phyloP scores from a whole-genome alignment of 2,329 filamentous ascomycete genomes.

The Penicillium glabrum region DNA sequence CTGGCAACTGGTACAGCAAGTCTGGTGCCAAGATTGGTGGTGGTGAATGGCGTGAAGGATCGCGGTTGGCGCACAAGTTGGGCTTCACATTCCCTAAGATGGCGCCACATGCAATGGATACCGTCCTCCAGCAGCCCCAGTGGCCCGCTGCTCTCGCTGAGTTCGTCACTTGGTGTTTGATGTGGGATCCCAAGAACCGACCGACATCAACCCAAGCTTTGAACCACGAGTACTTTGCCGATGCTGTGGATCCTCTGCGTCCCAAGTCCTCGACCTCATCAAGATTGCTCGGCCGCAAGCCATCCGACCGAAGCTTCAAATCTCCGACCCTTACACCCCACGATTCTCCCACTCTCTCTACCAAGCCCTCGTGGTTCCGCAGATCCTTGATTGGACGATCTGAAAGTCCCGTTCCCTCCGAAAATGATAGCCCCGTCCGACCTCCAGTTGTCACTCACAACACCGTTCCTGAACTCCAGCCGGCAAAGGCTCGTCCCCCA shows the following conservation, averaged over 20 bases:
- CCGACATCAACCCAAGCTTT: conserved; percentile 94
- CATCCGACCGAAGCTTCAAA: conserved; percentile 74
- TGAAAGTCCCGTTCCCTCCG: conserved; percentile 62
- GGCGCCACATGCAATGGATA: conserved; percentile 96
- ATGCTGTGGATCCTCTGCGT: conserved; percentile 86
- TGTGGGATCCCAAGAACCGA: conserved; percentile 94
- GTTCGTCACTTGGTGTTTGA: conserved; percentile 97
- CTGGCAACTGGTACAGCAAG: conserved; percentile 97
- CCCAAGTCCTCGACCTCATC: conserved; percentile 83
- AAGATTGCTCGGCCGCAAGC: conserved; percentile 81
- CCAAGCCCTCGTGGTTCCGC: conserved; percentile 95
- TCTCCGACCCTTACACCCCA: conserved; percentile 61
- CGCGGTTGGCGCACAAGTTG: conserved; percentile 87
- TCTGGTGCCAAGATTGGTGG: conserved; percentile 81
- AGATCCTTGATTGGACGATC: conserved; percentile 86
- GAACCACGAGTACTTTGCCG: conserved; percentile 89
- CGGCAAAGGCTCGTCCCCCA: conserved; percentile 56
- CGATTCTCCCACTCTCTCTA: conserved; percentile 60
- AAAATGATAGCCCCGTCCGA: conserved; percentile 39
- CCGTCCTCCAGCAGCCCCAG: conserved; percentile 82
- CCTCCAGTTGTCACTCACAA: conserved; percentile 45
- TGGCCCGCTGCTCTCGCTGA: conserved; percentile 87
- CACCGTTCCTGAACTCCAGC: conserved; percentile 42
- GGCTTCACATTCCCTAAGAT: conserved; percentile 99
- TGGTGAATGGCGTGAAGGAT: conserved; percentile 96